Conservation (phyloP, 352 stramenopile genomes). For the Globisporangium okanoganense region DNA sequence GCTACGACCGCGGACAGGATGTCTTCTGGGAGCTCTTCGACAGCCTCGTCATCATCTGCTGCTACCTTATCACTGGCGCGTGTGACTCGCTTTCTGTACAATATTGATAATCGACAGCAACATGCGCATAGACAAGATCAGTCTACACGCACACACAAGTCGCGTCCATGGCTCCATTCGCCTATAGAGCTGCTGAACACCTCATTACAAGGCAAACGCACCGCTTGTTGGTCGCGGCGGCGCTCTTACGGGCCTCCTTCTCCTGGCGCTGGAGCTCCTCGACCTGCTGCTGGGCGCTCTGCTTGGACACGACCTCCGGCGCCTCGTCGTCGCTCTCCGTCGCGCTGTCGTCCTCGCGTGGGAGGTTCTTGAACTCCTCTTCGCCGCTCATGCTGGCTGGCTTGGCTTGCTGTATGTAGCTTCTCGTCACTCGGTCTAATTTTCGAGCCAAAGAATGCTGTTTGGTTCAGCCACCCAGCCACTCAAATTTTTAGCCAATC, state of each 20-base stretch:
- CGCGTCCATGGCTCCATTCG: no score
- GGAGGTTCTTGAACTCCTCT: slow-evolving; percentile 20
- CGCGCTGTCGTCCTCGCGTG: slow-evolving; percentile 19
- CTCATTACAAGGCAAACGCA: slow-evolving; percentile 12
- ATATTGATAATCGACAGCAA: not conserved
- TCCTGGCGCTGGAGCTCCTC: slow-evolving; percentile 47
- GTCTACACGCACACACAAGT: not conserved
- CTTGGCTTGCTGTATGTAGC: not conserved
- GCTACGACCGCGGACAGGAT: slow-evolving; percentile 64
- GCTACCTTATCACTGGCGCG: slow-evolving; percentile 8
- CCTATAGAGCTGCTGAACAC: no score
- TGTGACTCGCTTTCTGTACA: slow-evolving; percentile 35
- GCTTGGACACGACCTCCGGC: slow-evolving; percentile 74
- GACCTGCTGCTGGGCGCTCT: slow-evolving; percentile 53
- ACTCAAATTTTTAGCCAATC: slow-evolving; percentile 18
- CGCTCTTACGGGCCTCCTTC: slow-evolving; percentile 38
- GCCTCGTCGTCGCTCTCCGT: slow-evolving; percentile 62
- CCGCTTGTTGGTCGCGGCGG: slow-evolving; percentile 37
- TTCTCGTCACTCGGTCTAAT: not conserved
- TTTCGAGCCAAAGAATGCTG: not conserved
- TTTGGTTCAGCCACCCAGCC: slow-evolving; percentile 9
- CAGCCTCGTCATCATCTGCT: slow-evolving; percentile 17
- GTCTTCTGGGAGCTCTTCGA: slow-evolving; percentile 54
- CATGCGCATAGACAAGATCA: not conserved
- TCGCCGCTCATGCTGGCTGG: slow-evolving; percentile 11